Evolutionary conservation across 257 asterid species (phyloP), one percentile per base, ranked within the genome.

Genomic region (Anisodus acutangulus): DNA sequence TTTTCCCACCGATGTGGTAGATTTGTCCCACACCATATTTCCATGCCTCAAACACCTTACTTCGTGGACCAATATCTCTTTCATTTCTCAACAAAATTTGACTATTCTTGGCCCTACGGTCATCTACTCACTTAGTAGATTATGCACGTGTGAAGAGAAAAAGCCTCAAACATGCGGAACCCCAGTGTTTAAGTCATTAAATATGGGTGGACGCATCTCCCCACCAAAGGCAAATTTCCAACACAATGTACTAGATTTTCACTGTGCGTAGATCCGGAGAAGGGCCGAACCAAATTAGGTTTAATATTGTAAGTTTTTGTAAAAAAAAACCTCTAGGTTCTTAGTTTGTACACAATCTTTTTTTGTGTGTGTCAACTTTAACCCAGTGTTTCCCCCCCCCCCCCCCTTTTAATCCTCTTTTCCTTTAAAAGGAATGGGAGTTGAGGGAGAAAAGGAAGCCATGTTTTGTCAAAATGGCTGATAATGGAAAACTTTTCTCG

Each of bases 381-480:
- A 76, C 26, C 26, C 11, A 12, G 8, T 49, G 59, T 17, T 17
- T 17, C 15, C 2, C 15, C 3, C 2, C 41, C 1, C 15, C 2
- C 15, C 3, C 2, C 41, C 1, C 49, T 74, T 8, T 9, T 51
- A 76, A 51, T 12, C 22, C 47, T 26, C 63, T 51, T 22, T 51
- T 51, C 55, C 63, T 51, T 76, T 76, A 22, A 3, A 76, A 41
- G 37, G 35, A 16, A 43, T 41, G 4, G 81, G 12, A 60, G 63
- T 49, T 70, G 54, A 43, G 81, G 45, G 63, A 53, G 41, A 26
- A 51, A 51, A 19, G 81, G 58, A 49, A 26, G 47, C 81, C 81
- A 76, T 76, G 19, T 26, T 76, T 76, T 76, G 62, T 51, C 63
- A 12, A 76, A 76, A 51, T 76, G 81, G 47, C 47, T 13, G 13